phyloP scores from a whole-genome alignment of 2,329 filamentous ascomycete genomes.

The Fusarium dlaminii region DNA sequence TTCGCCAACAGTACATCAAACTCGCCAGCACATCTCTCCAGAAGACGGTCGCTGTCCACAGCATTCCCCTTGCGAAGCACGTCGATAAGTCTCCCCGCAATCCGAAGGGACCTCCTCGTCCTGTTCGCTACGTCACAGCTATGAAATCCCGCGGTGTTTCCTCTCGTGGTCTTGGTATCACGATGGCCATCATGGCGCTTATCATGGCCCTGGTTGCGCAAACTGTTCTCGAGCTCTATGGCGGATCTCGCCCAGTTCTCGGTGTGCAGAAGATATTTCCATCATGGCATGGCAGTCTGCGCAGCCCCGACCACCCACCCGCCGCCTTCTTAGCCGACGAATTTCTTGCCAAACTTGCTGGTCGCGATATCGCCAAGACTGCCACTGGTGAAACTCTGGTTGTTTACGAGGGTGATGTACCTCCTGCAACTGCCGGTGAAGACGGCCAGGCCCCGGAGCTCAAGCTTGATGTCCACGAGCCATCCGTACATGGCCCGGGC shows the following conservation, averaged over 20 bases:
- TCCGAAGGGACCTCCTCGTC: constrained; percentile 54
- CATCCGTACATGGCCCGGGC: constrained; percentile 60
- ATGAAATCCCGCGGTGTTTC: constrained; percentile 64
- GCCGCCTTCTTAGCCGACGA: constrained; percentile 43
- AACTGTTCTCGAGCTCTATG: constrained; percentile 71
- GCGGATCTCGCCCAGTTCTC: constrained; percentile 64
- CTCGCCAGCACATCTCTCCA: constrained; percentile 84
- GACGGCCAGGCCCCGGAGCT: constrained; percentile 40
- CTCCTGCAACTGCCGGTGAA: constrained; percentile 30
- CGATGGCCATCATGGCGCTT: constrained; percentile 65
- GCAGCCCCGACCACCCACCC: constrained; percentile 39
- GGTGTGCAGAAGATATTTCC: constrained; percentile 67
- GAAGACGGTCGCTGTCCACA: constrained; percentile 82
- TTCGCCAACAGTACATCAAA: constrained; percentile 62
- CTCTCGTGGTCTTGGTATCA: constrained; percentile 60
- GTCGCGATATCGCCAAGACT: constrained; percentile 43
- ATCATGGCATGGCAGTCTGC: constrained; percentile 49
- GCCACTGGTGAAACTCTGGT: constrained; percentile 53
- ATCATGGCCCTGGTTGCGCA: constrained; percentile 71
- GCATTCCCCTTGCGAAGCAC: constrained; percentile 71
- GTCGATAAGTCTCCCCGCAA: constrained; percentile 49
- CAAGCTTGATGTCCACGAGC: constrained; percentile 57
- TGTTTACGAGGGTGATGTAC: constrained; percentile 44
- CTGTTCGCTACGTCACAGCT: constrained; percentile 75
- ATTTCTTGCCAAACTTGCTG: constrained; percentile 51